These are phyloP conservation scores for Gossypium lobatum DNA, from an alignment of 441 rosid species.

Conservation along the genomic window DNA sequence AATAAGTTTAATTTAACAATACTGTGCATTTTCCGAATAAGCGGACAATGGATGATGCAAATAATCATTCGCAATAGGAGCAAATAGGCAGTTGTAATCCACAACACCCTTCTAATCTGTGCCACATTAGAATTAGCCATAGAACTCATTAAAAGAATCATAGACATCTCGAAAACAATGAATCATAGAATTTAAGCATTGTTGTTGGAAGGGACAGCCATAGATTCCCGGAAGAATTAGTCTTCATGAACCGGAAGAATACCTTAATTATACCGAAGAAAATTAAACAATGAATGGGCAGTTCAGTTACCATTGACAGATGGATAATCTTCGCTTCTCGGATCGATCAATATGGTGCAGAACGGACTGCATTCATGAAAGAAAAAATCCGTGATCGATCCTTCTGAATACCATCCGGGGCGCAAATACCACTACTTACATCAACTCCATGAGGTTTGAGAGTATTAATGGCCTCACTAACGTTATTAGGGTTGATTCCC, in stretches of 20 bases:
- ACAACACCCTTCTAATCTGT: too few species aligned
- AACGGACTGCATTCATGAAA: constrained; percentile 49
- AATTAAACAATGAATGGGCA: not conserved
- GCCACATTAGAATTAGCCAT: constrained; percentile 61
- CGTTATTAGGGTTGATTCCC: constrained; percentile 68
- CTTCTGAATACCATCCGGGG: constrained; percentile 59
- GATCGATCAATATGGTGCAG: constrained; percentile 31
- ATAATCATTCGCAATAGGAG: too few species aligned
- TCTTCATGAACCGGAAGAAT: too few species aligned
- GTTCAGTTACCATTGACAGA: not conserved
- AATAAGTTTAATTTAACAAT: too few species aligned
- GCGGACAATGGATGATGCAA: too few species aligned
- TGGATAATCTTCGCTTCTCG: not conserved
- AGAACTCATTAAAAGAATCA: constrained; percentile 91
- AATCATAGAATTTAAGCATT: constrained; percentile 51
- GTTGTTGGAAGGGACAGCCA: too few species aligned
- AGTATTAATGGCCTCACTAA: constrained; percentile 48
- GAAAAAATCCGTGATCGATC: constrained; percentile 52
- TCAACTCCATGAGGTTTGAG: constrained; percentile 71
- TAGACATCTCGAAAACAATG: constrained; percentile 89
- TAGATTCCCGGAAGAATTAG: too few species aligned
- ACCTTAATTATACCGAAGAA: too few species aligned
- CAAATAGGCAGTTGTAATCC: too few species aligned
- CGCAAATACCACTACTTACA: constrained; percentile 83
- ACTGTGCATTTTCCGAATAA: too few species aligned